These are phyloP conservation scores for Verticillium dahliae DNA, from an alignment of 2,329 filamentous ascomycete genomes.

Conservation along the genomic window DNA sequence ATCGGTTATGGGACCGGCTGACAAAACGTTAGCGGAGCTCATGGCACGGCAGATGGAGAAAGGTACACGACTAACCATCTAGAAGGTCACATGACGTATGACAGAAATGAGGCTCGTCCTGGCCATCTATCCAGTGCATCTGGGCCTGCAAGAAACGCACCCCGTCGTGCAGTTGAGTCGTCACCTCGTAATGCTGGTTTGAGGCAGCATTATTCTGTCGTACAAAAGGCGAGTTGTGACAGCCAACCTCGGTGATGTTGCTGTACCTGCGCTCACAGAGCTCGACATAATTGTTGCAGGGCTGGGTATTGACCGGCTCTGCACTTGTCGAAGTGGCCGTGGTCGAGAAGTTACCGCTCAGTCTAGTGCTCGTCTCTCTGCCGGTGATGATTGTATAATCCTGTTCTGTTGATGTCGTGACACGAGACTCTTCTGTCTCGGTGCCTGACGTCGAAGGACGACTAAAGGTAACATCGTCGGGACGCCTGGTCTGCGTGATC, in stretches of 20 bases:
- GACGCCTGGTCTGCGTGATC: conserved; percentile 21
- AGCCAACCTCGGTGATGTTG: conserved; percentile 72
- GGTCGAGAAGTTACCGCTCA: conserved; percentile 30
- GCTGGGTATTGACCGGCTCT: conserved; percentile 61
- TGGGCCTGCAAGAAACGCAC: conserved; percentile 58
- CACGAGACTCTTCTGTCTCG: conserved; percentile 23
- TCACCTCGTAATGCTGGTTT: conserved; percentile 66
- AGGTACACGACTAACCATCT: conserved; percentile 31
- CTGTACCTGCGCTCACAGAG: conserved; percentile 71
- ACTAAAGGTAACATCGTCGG: background rate
- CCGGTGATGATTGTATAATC: conserved; percentile 37
- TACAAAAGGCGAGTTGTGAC: conserved; percentile 78
- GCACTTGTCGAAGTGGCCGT: conserved; percentile 32
- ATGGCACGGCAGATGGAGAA: background rate
- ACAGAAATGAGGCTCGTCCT: conserved; percentile 63
- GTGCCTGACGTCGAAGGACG: conserved; percentile 3
- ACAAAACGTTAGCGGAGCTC: background rate
- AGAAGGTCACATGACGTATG: conserved; percentile 79
- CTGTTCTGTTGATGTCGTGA: conserved; percentile 17
- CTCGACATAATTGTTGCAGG: conserved; percentile 74
- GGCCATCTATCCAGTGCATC: conserved; percentile 50
- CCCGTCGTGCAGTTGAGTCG: conserved; percentile 71
- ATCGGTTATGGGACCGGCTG: conserved; percentile 64
- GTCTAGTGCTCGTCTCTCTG: conserved; percentile 35
- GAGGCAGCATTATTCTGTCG: conserved; percentile 63